These are phyloP conservation scores for rapeseed (Brassica napus) DNA, from an alignment of 345 rosid genomes.

Conservation along the genomic window Da-Ae NC_063434.1:6333001-6333500, in stretches of 20 bases:
- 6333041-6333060: conserved; percentile 80
- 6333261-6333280: conserved; percentile 49
- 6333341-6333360: conserved; percentile 55
- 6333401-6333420: conserved; percentile 58
- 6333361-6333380: conserved; percentile 76
- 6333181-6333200: conserved; percentile 72
- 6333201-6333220: conserved; percentile 71
- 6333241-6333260: conserved; percentile 62
- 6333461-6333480: conserved; percentile 68
- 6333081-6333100: conserved; percentile 83
- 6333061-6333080: conserved; percentile 61
- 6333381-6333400: conserved; percentile 72
- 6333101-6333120: conserved; percentile 74
- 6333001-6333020: conserved; percentile 73
- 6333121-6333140: conserved; percentile 79
- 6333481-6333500: conserved; percentile 58
- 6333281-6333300: conserved; percentile 50
- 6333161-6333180: conserved; percentile 74
- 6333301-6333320: conserved; percentile 49
- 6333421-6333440: conserved; percentile 60
- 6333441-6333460: conserved; percentile 61
- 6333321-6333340: conserved; percentile 55
- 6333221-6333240: conserved; percentile 88
- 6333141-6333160: conserved; percentile 64
- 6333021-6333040: conserved; percentile 78